Percentiles rank a stretch among this genome's conserved stretches.
phyloP scores from a whole-genome alignment of 192 early-diverging fungal species.

The Coemansia sp. region DNA sequence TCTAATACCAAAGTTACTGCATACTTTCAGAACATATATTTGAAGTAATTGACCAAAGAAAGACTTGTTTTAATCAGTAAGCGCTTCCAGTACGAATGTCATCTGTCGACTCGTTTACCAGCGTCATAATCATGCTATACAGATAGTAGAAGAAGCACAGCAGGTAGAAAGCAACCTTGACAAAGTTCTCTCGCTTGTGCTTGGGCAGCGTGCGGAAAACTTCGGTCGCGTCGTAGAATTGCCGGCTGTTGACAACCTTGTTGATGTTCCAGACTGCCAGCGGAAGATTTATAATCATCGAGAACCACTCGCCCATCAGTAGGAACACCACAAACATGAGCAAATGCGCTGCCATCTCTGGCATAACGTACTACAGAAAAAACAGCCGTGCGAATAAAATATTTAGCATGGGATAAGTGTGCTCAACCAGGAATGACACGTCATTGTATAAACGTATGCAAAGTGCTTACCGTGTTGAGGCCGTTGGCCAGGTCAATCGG shows the following conservation, averaged over 20 bases:
- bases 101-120: conserved; percentile 55
- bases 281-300: conserved; percentile 81
- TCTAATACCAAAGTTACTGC: too few relatives aligned
- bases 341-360: conserved; percentile 84
- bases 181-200: conserved; percentile 96
- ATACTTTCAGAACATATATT: not conserved
- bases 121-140: conserved; percentile 67
- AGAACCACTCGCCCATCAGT: conserved; percentile 85
- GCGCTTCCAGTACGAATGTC: conserved; percentile 29
- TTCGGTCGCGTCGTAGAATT: conserved; percentile 97
- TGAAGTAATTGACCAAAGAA: not conserved
- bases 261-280: conserved; percentile 82
- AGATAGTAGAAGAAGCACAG: conserved; percentile 93
- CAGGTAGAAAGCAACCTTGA: conserved; percentile 96
- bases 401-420: not conserved
- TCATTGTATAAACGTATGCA: not conserved
- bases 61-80: conserved; percentile 7
- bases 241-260: conserved; percentile 80
- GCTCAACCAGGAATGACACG: not conserved
- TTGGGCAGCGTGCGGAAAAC: conserved; percentile 91
- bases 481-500: conserved; percentile 97
- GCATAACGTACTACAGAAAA: conserved; percentile 82
- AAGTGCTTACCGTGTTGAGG: conserved; percentile 78
- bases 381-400: conserved; percentile 5
- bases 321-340: conserved; percentile 82